Evolutionary conservation across 371 early-diverging fungal species (phyloP).

Genomic region (Apophysomyces sp.): DNA sequence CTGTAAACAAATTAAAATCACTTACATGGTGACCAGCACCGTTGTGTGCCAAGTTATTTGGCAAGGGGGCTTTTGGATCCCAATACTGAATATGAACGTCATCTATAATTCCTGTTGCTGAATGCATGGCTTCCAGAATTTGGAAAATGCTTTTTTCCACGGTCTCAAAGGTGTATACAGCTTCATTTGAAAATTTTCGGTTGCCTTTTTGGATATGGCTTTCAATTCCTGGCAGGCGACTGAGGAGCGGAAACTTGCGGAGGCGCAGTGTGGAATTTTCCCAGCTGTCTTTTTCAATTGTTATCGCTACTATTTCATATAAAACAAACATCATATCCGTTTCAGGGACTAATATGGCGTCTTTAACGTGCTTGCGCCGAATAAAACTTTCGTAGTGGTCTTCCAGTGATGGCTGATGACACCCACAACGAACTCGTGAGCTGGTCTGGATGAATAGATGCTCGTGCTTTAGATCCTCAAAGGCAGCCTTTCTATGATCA

Average conservation of each 20-base stretch:
- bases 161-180: background rate
- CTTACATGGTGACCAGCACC: conserved; percentile 24
- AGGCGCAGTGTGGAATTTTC: background rate
- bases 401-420: background rate
- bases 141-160: conserved; percentile 4
- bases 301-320: background rate
- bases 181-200: background rate
- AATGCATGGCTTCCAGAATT: conserved; percentile 1
- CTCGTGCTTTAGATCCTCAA: conserved; percentile 6
- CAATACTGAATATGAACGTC: conserved; percentile 4
- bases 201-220: background rate
- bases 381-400: conserved; percentile 2
- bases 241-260: background rate
- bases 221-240: background rate
- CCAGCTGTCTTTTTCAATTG: background rate
- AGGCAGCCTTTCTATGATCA: conserved; percentile 7
- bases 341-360: conserved; percentile 4
- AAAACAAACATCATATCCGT: background rate
- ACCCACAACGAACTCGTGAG: background rate
- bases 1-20: background rate
- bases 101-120: background rate
- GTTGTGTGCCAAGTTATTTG: conserved; percentile 9
- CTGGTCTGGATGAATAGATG: background rate
- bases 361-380: background rate
- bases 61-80: conserved; percentile 1